Base-by-base conservation (phyloP, 2,329 filamentous ascomycete species). In the Fusarium buharicum region DNA sequence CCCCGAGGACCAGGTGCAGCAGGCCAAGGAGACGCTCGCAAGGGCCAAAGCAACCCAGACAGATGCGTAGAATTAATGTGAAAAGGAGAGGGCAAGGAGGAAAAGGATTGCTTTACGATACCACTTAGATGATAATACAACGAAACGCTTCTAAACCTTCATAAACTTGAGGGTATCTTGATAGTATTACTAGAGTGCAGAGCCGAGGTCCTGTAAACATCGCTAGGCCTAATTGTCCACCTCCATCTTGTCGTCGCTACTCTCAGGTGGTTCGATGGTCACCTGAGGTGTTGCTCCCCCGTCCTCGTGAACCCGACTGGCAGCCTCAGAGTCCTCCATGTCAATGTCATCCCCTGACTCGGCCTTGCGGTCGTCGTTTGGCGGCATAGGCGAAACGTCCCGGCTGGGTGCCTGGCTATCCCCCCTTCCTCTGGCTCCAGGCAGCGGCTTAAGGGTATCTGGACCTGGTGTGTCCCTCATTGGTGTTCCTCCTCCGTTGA, bases 171-270 rank as follows among this genome's bases (percentile, higher is more conserved):
- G 69, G 69, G 69, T 71, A 71, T 71, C 67, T 68, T 69, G 49
- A 59, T 47, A 55, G 30, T 61, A 52, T 47, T 62, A 48, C 48
- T 64, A 64, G 44, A 64, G 30, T 34, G 9, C 22, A 24, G 41
- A 52, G 43, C 43, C 43, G 27, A 18, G 41, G 14, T 41, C 22
- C 13, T 43, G 20, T 17, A 30, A 45, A 6, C 12, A 18, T 22
- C 8, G 17, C 4, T n/a, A 56, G 36, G 13, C 30, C 56, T 73
- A 76, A 44, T 82, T 67, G 78, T 91, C 78, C 43, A 81, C 74
- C 52, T 92, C 90, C 90, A 92, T 92, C 69, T 80, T 84, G 64
- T 90, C 87, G 8, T 76, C 81, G 27, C 71, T 73, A 33, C 73
- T 77, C 37, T 79, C 77, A 22, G 82, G 78, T 18, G 79, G 77